phyloP scores from a whole-genome alignment of 306 rosid species.

The Dryas drummondii region DNA sequence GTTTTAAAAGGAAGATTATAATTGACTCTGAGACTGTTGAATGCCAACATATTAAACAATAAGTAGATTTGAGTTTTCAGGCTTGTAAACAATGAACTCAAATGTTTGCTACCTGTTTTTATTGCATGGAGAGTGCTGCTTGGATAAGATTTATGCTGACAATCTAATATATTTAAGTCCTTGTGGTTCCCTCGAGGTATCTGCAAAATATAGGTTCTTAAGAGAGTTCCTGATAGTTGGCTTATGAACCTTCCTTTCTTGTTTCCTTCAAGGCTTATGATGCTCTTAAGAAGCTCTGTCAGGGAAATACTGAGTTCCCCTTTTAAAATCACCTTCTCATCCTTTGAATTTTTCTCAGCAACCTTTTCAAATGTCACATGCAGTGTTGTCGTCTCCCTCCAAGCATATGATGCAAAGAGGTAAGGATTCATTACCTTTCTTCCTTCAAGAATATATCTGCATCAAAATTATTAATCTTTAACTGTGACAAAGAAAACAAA shows the following conservation, averaged over 20 bases:
- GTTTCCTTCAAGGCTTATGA: conserved; percentile 30
- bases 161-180: conserved; percentile 13
- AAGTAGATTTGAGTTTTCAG: neutral
- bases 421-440: conserved; percentile 33
- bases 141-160: conserved; percentile 11
- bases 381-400: conserved; percentile 35
- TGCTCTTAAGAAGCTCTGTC: conserved; percentile 32
- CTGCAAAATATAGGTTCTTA: conserved; percentile 36
- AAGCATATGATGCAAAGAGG: conserved; percentile 30
- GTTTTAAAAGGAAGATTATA: neutral
- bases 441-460: conserved; percentile 43
- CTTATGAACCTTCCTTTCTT: conserved; percentile 26
- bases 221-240: conserved; percentile 19
- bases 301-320: conserved; percentile 31
- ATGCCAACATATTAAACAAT: neutral
- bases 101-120: conserved; percentile 27
- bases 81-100: conserved; percentile 1
- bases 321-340: conserved; percentile 16
- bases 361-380: conserved; percentile 31
- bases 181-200: conserved; percentile 23
- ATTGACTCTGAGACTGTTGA: neutral
- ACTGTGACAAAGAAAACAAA: conserved; percentile 9
- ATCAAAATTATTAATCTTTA: neutral
- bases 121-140: conserved; percentile 24
- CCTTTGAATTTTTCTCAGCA: conserved; percentile 19